Evolutionary conservation across 768 basidiomycete genomes (phyloP).

Genomic region (Xerocomellus amylosporus): DNA sequence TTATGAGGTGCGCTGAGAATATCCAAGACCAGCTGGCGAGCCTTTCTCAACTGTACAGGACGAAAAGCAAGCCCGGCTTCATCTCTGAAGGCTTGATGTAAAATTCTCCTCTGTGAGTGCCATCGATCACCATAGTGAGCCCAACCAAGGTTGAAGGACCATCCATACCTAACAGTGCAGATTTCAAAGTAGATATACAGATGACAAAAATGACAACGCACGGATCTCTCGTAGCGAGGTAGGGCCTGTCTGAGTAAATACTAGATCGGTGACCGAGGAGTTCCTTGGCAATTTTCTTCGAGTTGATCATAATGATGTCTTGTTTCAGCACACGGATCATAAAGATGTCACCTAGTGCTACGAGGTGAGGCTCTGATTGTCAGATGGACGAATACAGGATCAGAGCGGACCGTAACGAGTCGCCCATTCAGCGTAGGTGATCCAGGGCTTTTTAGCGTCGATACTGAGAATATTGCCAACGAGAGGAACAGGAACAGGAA

Average conservation of each 20-base stretch:
- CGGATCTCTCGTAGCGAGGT: slow-evolving; percentile 14
- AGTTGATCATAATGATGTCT: slow-evolving; percentile 26
- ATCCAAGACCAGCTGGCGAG: slow-evolving; percentile 15
- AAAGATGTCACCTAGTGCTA: slow-evolving; percentile 17
- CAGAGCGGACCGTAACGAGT: slow-evolving; percentile 14
- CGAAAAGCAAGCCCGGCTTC: slow-evolving; percentile 12
- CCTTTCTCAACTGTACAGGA: slow-evolving; percentile 20
- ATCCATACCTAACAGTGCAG: slow-evolving; percentile 15
- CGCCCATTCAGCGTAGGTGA: slow-evolving; percentile 20
- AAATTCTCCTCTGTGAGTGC: slow-evolving; percentile 22
- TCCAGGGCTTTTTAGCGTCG: slow-evolving; percentile 17
- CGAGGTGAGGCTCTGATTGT: background rate
- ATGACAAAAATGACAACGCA: background rate
- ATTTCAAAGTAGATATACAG: background rate
- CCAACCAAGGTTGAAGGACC: slow-evolving; percentile 18
- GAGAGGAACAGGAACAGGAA: slow-evolving; percentile 15
- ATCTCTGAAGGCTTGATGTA: slow-evolving; percentile 23
- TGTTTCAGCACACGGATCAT: slow-evolving; percentile 21
- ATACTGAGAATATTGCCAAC: slow-evolving; percentile 19
- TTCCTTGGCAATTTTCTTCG: slow-evolving; percentile 25
- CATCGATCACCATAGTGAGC: slow-evolving; percentile 22
- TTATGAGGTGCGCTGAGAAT: slow-evolving; percentile 9
- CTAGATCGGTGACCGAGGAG: slow-evolving; percentile 26
- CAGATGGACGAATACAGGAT: background rate
- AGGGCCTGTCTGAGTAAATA: slow-evolving; percentile 29